Percentiles rank a stretch among this genome's conserved stretches.
These are phyloP conservation scores for Saussurea involucrata DNA, from an alignment of 129 eudicot species.

Conservation along the genomic window DNA sequence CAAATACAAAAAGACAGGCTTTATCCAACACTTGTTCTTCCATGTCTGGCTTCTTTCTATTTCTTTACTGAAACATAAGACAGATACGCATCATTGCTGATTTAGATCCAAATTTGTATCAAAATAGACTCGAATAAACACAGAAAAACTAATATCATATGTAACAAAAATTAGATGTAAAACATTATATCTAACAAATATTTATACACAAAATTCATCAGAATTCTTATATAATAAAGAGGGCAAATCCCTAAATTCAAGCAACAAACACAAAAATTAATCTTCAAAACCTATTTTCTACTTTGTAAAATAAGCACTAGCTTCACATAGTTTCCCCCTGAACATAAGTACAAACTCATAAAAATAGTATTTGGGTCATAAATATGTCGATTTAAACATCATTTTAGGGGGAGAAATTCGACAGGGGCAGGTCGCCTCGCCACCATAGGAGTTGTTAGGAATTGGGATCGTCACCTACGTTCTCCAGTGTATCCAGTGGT, in stretches of 20 bases:
- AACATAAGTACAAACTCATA: too few species aligned
- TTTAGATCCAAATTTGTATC: background rate
- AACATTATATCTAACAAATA: background rate
- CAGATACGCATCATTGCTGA: background rate
- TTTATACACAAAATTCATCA: background rate
- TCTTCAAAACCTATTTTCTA: too few species aligned
- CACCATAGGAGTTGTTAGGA: too few species aligned
- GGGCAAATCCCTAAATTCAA: background rate
- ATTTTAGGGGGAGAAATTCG: too few species aligned
- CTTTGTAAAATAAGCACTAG: background rate
- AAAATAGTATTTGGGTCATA: background rate
- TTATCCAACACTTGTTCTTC: conserved; percentile 79
- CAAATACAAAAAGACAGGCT: conserved; percentile 53
- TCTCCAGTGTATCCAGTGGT: too few species aligned
- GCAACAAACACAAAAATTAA: too few species aligned
- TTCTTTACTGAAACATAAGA: conserved; percentile 15
- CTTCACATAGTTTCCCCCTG: background rate
- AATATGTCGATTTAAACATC: background rate
- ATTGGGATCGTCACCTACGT: too few species aligned
- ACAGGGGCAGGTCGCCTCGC: too few species aligned
- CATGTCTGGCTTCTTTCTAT: conserved; percentile 32
- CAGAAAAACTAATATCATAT: background rate
- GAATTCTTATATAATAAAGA: background rate
- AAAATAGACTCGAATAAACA: background rate
- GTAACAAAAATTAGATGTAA: background rate